Percentiles rank a stretch among this genome's conserved stretches.
Conservation (phyloP, 495 filamentous ascomycete genomes). For the Rostrohypoxylon terebratum region DNA sequence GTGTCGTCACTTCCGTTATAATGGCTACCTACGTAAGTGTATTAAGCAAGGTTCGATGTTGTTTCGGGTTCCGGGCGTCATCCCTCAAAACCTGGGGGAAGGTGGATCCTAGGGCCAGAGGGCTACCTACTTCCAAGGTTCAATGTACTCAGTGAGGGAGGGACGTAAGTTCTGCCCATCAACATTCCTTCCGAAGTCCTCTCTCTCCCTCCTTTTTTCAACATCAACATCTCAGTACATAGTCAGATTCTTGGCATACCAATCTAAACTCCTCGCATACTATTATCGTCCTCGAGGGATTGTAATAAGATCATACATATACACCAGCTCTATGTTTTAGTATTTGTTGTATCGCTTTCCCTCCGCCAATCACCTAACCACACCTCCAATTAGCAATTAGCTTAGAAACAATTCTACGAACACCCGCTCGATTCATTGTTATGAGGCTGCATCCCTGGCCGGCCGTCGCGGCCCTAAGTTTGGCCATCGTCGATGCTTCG, state of each 20-base stretch:
- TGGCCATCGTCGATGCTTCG: conserved; percentile 57
- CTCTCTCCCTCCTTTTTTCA: conserved; percentile 1
- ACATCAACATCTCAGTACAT: neutral
- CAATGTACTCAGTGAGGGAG: neutral
- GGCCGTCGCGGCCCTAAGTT: conserved; percentile 51
- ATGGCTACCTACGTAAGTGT: conserved; percentile 21
- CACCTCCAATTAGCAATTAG: conserved; percentile 33
- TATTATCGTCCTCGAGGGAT: conserved; percentile 14
- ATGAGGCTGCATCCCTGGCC: conserved; percentile 48
- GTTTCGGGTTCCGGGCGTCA: conserved; percentile 6
- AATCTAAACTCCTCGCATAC: conserved; percentile 15
- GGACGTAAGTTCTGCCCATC: conserved; percentile 7
- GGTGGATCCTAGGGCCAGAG: conserved; percentile 10
- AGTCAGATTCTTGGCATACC: neutral
- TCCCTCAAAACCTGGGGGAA: conserved; percentile 38
- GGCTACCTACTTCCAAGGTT: conserved; percentile 8
- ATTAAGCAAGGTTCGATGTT: neutral
- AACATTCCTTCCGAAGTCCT: neutral
- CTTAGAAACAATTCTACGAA: conserved; percentile 34
- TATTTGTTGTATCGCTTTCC: conserved; percentile 5
- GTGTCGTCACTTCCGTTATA: conserved; percentile 36
- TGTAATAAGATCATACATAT: conserved; percentile 19
- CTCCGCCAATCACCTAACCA: neutral
- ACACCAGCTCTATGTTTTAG: conserved; percentile 25
- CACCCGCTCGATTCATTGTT: conserved; percentile 15